A percentile compares a stretch with the other conserved stretches of the same genome.
These are phyloP conservation scores for Seiridium unicorne DNA, from an alignment of 2,329 filamentous ascomycete species.

Conservation along the genomic window DNA sequence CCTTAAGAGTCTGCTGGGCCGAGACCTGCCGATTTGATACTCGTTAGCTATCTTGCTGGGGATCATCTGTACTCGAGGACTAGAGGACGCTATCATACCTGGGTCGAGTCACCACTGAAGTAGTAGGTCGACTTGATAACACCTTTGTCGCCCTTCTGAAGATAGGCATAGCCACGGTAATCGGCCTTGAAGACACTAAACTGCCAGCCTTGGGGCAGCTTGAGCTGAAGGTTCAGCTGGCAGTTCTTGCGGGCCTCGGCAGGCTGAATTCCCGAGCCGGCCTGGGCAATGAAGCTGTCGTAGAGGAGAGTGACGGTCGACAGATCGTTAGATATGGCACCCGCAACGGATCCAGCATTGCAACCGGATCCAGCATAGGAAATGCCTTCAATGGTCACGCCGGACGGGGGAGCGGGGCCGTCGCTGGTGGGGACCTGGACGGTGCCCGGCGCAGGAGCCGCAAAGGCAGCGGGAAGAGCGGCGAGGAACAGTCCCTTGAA, in stretches of 20 bases:
- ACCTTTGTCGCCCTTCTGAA: conserved; percentile 44
- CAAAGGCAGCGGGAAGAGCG: conserved; percentile 7
- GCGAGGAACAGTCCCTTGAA: conserved; percentile 4
- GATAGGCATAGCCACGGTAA: conserved; percentile 48
- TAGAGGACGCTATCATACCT: conserved; percentile 27
- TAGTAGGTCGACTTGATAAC: conserved; percentile 52
- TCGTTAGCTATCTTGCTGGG: too few species aligned
- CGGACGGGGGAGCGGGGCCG: conserved; percentile 13
- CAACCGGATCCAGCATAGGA: conserved; percentile 26
- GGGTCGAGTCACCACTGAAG: conserved; percentile 43
- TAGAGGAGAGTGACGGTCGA: conserved; percentile 48
- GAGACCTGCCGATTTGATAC: conserved; percentile 25
- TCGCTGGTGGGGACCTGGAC: conserved; percentile 13
- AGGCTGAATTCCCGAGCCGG: conserved; percentile 39
- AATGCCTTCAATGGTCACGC: conserved; percentile 22
- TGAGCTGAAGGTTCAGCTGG: conserved; percentile 49
- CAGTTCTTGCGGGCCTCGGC: conserved; percentile 50
- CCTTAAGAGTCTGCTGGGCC: conserved; percentile 37
- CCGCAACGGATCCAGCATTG: conserved; percentile 20
- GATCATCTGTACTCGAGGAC: too few species aligned
- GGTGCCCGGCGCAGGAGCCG: conserved; percentile 1
- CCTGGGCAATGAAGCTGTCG: conserved; percentile 47
- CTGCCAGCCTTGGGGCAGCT: conserved; percentile 21
- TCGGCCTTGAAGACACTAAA: conserved; percentile 41
- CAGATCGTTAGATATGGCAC: conserved; percentile 22